Evolutionary conservation across 1,139 yeast genomes (phyloP), one percentile per base, ranked within the genome.

Genomic region (Protomyces lactucae-debilis): DNA sequence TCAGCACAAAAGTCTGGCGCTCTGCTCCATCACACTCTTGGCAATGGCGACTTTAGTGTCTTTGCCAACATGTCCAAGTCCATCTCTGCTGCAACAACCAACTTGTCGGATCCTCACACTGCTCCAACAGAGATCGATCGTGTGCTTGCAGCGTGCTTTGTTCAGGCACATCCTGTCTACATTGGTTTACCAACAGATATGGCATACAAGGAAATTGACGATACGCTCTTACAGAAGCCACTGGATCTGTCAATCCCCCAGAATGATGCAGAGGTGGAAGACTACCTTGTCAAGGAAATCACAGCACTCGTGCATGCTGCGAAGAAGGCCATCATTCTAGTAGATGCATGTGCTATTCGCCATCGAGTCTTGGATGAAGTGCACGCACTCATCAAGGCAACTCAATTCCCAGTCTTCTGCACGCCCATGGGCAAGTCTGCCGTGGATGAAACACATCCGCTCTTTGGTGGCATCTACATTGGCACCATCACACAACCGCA

Each of bases 121-220:
- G 86, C 84, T 0, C 78, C 83, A n/a, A 77, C 77, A 37, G 81
- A 83, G 71, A 80, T 90, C 64, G 97, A 90, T 73, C 77, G 77
- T 36, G 88, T 88, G 3, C 81, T 90, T 68, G 72, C 73, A 54
- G 78, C 81, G 39, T 83, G 88, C 39, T 77, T 83, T 69, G 77
- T 75, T 54, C 79, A 81, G 65, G 84, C 86, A 36, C 82, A 86
- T 72, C 97, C 97, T 0, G 96, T 95, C 6, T 89, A 87, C 72
- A 76, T 90, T 66, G 88, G 83, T 72, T 74, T 90, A 54, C 97
- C 97, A 1, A 78, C 82, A 52, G 71, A 69, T 45, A 64, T 68
- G 53, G 84, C 85, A 9, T 82, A 82, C 70, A 71, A 77, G 53
- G 69, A 76, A 53, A 84, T 88, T 16, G 77, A 82, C 25, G 72